A percentile compares a stretch with the other conserved stretches of the same genome.
Conservation (phyloP, 2,329 filamentous ascomycete genomes). For the Exserohilum turcica region DNA sequence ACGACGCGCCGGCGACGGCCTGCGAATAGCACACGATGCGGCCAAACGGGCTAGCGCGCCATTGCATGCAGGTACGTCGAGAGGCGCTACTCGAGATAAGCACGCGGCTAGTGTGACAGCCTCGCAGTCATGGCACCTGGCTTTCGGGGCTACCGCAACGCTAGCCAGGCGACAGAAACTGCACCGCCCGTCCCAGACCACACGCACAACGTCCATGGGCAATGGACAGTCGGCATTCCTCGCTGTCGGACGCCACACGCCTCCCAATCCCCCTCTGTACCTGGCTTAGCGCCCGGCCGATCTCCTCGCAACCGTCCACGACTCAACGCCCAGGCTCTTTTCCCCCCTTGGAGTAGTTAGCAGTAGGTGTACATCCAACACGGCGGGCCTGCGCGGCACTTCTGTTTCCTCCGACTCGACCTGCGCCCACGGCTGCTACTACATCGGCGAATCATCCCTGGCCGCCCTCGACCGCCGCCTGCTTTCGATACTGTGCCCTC, state of each 20-base stretch:
- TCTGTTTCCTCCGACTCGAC: neutral
- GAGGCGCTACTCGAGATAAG: conserved; percentile 7
- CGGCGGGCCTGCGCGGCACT: neutral
- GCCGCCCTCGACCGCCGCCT: conserved; percentile 1
- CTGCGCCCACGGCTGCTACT: conserved; percentile 1
- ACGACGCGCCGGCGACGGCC: neutral
- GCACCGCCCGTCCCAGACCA: neutral
- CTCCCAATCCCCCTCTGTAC: conserved; percentile 1
- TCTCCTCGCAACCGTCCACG: conserved; percentile 3
- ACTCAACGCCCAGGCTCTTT: neutral
- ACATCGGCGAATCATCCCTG: neutral
- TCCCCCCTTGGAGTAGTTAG: neutral
- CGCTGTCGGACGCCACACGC: conserved; percentile 5
- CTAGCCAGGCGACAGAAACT: conserved; percentile 2
- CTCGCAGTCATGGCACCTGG: conserved; percentile 7
- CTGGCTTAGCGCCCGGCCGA: conserved; percentile 16
- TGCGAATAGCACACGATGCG: conserved; percentile 3
- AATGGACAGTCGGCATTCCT: neutral
- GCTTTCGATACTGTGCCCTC: conserved; percentile 7
- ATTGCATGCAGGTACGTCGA: conserved; percentile 12
- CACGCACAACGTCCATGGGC: neutral
- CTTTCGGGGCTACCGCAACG: conserved; percentile 1
- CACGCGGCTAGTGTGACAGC: conserved; percentile 13
- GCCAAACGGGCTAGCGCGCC: conserved; percentile 1
- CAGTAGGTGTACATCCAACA: no score